Base-by-base conservation (phyloP, 805 yeast genomes). In the Lipomyces yamanashiensis region DNA sequence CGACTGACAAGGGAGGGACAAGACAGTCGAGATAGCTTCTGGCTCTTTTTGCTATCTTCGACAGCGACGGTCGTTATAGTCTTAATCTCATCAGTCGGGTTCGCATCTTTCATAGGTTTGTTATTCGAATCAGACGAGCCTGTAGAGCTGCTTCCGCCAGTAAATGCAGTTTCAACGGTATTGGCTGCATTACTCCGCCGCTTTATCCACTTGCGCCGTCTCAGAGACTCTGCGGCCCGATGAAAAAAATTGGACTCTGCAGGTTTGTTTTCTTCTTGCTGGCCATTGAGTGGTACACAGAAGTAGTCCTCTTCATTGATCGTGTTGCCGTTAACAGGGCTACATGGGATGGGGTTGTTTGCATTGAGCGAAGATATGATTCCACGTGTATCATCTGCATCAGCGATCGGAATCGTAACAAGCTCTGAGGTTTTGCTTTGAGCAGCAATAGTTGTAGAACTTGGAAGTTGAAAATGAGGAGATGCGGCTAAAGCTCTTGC, bases 331-430 rank as follows among this genome's bases (percentile, higher is more conserved):
- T 37, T 34, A 5, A 56, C 17, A 17, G 60, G 60, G 23, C 60
- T 56, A 12, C 17, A 28, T 8, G 60, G 54, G 8, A 56, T 45
- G 8, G 52, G 40, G 19, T 55, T 55, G 33, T 23, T 44, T 21
- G 43, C 12, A n/a, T 43, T 7, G 15, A 13, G 10, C 7, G 52
- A 34, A 13, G 37, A 33, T 7, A 12, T 15, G 13, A 52, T 23
- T 12, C 39, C n/a, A 13, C 19, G 48, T 2, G 28, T 9, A 21
- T 34, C 63, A 7, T 34, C 23, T 19, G 60, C n/a, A 21, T n/a
- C 43, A 3, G 64, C 65, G 37, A 54, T 33, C 13, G 67, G 67
- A 12, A 63, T 56, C n/a, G 60, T 39, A 17, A 63, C 65, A 21
- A 54, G 57, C 7, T 48, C 64, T n/a, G 48, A n/a, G 7, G 67